These are phyloP conservation scores for Termitomyces eurrhizus DNA, from an alignment of 768 basidiomycete species.

Conservation along the genomic window DNA sequence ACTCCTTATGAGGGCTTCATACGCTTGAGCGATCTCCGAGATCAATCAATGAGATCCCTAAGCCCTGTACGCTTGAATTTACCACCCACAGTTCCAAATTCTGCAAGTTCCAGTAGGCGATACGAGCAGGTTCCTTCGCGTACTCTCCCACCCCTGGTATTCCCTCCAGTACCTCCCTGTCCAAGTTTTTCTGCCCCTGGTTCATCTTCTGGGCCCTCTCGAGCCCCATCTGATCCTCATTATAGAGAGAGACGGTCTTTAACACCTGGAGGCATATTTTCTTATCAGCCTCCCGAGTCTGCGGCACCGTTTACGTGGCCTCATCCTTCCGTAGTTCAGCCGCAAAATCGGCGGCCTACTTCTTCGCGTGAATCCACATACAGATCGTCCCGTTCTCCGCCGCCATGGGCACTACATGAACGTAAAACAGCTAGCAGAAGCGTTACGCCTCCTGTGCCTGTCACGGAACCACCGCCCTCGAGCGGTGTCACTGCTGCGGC, in stretches of 20 bases:
- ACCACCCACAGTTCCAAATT: constrained; percentile 17
- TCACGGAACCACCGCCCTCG: constrained; percentile 4
- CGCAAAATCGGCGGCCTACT: constrained; percentile 62
- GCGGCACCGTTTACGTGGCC: constrained; percentile 29
- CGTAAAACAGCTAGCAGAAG: constrained; percentile 26
- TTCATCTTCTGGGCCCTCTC: constrained; percentile 1
- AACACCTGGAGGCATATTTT: constrained; percentile 32
- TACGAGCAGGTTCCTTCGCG: constrained; percentile 26
- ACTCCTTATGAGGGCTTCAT: constrained; percentile 6
- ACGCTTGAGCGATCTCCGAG: constrained; percentile 1
- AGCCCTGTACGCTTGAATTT: constrained; percentile 22
- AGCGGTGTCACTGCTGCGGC: not conserved
- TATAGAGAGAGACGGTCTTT: constrained; percentile 23
- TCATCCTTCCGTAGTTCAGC: constrained; percentile 58
- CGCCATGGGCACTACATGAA: constrained; percentile 31
- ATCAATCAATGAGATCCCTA: constrained; percentile 12
- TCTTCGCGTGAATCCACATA: constrained; percentile 34
- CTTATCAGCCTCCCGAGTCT: constrained; percentile 29
- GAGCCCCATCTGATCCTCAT: constrained; percentile 9
- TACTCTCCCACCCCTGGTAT: constrained; percentile 31
- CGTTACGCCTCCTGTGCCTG: constrained; percentile 21
- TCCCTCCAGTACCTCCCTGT: constrained; percentile 16
- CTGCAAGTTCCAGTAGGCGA: constrained; percentile 18
- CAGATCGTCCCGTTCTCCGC: constrained; percentile 32
- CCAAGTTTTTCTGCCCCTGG: constrained; percentile 8